These are phyloP conservation scores for Eutypa lata DNA, from an alignment of 2,329 filamentous ascomycete species.

Conservation along the genomic window DNA sequence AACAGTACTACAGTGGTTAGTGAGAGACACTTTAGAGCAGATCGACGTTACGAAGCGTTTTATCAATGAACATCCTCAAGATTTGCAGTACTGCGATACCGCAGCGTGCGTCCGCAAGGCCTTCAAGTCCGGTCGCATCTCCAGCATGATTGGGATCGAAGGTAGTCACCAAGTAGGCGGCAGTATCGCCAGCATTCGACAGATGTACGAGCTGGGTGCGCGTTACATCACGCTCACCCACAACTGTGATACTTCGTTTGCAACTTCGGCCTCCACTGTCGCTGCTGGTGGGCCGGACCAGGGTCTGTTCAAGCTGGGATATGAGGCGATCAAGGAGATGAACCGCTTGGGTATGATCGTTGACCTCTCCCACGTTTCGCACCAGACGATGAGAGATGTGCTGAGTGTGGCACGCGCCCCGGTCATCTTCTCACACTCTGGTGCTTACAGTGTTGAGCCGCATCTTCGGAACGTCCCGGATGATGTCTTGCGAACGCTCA, in stretches of 20 bases:
- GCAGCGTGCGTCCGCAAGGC: neutral
- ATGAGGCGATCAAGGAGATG: neutral
- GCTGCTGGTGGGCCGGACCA: conserved; percentile 29
- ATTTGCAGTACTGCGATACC: neutral
- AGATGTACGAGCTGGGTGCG: conserved; percentile 21
- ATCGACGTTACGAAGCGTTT: neutral
- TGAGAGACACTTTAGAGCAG: conserved; percentile 11
- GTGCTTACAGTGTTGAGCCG: neutral
- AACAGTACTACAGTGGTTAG: conserved; percentile 9
- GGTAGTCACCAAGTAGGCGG: conserved; percentile 20
- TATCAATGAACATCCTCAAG: neutral
- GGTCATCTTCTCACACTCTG: conserved; percentile 1
- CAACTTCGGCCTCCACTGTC: neutral
- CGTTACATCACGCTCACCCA: conserved; percentile 18
- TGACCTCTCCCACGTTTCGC: neutral
- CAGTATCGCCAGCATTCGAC: conserved; percentile 16
- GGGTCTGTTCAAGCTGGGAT: neutral
- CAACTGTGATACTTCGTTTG: conserved; percentile 7
- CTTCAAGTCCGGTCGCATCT: conserved; percentile 18
- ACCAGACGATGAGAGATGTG: neutral
- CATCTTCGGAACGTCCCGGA: conserved; percentile 8
- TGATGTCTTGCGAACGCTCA: conserved; percentile 15
- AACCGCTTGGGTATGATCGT: neutral
- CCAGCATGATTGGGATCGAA: conserved; percentile 24
- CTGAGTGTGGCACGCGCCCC: neutral